Conservation (phyloP, 805 yeast genomes). For the Metschnikowia picachoensis region DNA sequence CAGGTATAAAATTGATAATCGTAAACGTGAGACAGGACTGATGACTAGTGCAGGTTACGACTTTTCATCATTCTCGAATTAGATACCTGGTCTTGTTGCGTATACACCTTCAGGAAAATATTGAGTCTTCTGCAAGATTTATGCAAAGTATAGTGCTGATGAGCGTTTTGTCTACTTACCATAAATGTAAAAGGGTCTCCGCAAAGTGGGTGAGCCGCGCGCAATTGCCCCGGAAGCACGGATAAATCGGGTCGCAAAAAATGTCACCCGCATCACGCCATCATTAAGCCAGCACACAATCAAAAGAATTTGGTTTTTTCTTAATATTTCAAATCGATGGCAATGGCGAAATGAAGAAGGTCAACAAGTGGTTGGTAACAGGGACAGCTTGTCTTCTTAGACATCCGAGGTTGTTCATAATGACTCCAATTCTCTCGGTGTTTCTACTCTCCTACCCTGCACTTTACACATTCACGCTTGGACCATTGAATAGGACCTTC, state of each 20-base stretch:
- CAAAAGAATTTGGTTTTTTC: neutral
- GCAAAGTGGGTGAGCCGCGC: neutral
- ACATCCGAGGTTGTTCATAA: conserved; percentile 27
- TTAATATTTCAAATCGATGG: neutral
- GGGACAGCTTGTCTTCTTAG: conserved; percentile 21
- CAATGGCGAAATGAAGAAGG: conserved; percentile 10
- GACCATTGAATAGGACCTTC: conserved; percentile 20
- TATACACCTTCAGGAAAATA: no score
- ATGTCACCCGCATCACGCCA: neutral
- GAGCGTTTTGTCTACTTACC: no score
- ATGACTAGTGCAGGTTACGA: no score
- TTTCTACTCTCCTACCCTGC: conserved; percentile 35
- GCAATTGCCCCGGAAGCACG: neutral
- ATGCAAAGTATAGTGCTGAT: no score
- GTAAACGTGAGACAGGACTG: no score
- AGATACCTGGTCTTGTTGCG: no score
- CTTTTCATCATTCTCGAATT: no score
- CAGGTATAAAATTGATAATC: no score
- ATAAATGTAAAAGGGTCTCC: no score
- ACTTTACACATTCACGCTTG: conserved; percentile 32
- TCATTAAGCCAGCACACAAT: neutral
- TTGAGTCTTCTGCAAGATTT: no score
- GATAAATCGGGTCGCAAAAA: neutral
- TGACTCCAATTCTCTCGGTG: conserved; percentile 29
- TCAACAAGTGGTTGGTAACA: conserved; percentile 15